These are phyloP conservation scores for Chlorella variabilis DNA, from an alignment of 163 green algal species.

Conservation along the genomic window DNA sequence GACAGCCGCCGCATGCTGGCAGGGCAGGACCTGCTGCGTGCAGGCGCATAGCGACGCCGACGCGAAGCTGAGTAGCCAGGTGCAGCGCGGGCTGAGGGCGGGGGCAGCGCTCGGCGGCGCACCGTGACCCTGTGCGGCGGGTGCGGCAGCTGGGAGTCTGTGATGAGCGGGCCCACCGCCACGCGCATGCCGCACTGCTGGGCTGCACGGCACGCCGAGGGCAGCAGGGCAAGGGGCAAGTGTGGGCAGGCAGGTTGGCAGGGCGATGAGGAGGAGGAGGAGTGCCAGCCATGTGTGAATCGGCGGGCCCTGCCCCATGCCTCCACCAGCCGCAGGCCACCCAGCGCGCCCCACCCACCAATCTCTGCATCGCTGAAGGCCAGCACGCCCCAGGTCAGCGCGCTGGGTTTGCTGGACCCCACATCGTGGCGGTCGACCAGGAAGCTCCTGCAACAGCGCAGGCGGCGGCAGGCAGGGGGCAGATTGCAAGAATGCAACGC, in stretches of 20 bases:
- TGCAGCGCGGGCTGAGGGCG: background rate
- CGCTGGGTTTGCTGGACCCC: no score
- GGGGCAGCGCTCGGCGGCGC: no score
- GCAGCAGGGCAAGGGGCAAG: background rate
- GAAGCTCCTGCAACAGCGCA: slow-evolving; percentile 22
- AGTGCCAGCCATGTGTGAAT: no score
- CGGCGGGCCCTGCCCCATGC: no score
- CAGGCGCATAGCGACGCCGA: no score
- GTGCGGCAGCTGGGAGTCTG: background rate
- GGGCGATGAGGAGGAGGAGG: no score
- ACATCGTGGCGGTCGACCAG: slow-evolving; percentile 21
- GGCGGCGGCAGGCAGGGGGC: background rate
- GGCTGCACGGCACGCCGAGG: background rate
- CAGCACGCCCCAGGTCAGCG: slow-evolving; percentile 25
- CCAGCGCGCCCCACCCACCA: background rate
- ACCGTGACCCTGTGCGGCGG: slow-evolving; percentile 18
- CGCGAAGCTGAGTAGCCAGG: no score
- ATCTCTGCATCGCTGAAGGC: background rate
- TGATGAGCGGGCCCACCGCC: background rate
- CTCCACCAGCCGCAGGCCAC: no score
- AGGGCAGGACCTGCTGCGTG: no score
- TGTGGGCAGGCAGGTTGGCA: no score
- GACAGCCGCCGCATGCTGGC: no score
- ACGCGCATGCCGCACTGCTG: slow-evolving; percentile 24
- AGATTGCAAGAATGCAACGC: background rate